A percentile compares a stretch with the other conserved stretches of the same genome.
Evolutionary conservation across 2,329 filamentous ascomycete genomes (phyloP).

Genomic region (Emericellopsis atlantica): DNA sequence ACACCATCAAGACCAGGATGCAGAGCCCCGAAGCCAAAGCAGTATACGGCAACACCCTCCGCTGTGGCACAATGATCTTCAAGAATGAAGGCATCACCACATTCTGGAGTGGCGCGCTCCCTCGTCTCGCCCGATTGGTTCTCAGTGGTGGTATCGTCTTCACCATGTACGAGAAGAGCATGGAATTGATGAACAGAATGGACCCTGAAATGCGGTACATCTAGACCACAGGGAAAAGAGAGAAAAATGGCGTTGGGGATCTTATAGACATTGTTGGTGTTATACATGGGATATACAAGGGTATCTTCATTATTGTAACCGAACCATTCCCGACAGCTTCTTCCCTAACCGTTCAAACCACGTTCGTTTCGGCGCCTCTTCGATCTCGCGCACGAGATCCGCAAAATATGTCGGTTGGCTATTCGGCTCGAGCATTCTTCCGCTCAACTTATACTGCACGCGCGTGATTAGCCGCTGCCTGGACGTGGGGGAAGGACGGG

Average conservation of each 20-base stretch:
- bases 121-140: slow-evolving; percentile 70
- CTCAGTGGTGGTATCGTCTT: slow-evolving; percentile 96
- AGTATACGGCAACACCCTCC: slow-evolving; percentile 77
- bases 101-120: slow-evolving; percentile 88
- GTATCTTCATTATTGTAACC: slow-evolving; percentile 29
- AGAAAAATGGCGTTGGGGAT: slow-evolving; percentile 6
- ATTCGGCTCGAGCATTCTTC: slow-evolving; percentile 39
- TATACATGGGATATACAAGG: neutral
- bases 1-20: slow-evolving; percentile 97
- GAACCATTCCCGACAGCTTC: slow-evolving; percentile 44
- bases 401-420: slow-evolving; percentile 54
- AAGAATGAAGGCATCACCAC: slow-evolving; percentile 81
- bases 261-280: slow-evolving; percentile 3
- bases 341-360: slow-evolving; percentile 39
- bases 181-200: slow-evolving; percentile 62
- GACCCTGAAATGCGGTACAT: slow-evolving; percentile 82
- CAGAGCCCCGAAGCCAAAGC: slow-evolving; percentile 79
- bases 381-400: slow-evolving; percentile 48
- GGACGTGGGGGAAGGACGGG: neutral
- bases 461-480: slow-evolving; percentile 1
- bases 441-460: slow-evolving; percentile 25
- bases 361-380: slow-evolving; percentile 46
- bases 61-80: slow-evolving; percentile 73
- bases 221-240: slow-evolving; percentile 21
- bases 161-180: slow-evolving; percentile 96